A percentile compares a stretch with the other conserved stretches of the same genome.
Conservation (phyloP, 768 basidiomycete genomes). For the Holtermannia corniformis region DNA sequence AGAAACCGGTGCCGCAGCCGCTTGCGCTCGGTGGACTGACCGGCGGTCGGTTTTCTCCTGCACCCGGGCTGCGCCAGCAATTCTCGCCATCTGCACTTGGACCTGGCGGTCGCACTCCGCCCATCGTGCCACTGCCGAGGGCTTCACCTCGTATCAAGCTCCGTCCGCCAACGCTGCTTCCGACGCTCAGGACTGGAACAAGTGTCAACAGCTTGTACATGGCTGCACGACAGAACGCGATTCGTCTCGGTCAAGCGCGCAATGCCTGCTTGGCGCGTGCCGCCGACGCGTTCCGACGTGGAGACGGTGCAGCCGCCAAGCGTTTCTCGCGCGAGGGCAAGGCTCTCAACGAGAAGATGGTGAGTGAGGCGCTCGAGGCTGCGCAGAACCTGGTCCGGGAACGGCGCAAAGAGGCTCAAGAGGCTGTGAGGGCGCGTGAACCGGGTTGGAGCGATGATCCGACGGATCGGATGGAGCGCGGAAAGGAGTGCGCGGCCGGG, state of each 20-base stretch:
- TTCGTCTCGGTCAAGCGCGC: constrained; percentile 84
- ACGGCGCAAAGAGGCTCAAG: constrained; percentile 62
- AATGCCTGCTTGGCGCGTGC: constrained; percentile 91
- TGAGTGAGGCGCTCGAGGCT: constrained; percentile 70
- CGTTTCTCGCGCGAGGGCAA: constrained; percentile 89
- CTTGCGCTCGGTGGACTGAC: constrained; percentile 14
- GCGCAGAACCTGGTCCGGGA: constrained; percentile 78
- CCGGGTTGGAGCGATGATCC: constrained; percentile 59
- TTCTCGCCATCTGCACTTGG: constrained; percentile 4
- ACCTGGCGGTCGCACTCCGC: constrained; percentile 5
- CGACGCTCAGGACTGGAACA: constrained; percentile 80
- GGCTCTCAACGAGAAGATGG: constrained; percentile 85
- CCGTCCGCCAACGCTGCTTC: constrained; percentile 69
- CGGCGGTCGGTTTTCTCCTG: constrained; percentile 6
- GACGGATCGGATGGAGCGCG: constrained; percentile 63
- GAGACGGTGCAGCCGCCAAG: constrained; percentile 92
- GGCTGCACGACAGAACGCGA: constrained; percentile 72
- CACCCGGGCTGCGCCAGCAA: constrained; percentile 3
- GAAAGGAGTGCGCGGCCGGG: constrained; percentile 66
- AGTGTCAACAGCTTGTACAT: constrained; percentile 73
- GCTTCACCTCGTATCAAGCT: constrained; percentile 78
- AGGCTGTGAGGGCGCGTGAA: constrained; percentile 63
- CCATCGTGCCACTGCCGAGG: constrained; percentile 28
- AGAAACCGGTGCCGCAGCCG: constrained; percentile 47
- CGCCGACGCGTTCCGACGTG: constrained; percentile 89